Base-by-base conservation (phyloP, 2,329 filamentous ascomycete genomes). In the Didymosphaeria variabile region DNA sequence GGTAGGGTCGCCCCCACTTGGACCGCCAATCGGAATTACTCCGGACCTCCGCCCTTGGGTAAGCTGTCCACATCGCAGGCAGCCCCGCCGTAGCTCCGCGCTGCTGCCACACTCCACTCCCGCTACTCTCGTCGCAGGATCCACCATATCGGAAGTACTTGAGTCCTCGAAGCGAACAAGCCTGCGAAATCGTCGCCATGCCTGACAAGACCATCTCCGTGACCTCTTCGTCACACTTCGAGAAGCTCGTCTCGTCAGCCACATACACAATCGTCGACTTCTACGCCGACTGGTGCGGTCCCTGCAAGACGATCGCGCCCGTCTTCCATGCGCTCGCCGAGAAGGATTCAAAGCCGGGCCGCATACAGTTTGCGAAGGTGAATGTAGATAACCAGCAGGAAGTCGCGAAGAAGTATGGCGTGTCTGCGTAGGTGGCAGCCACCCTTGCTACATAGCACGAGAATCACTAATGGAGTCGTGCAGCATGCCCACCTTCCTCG, bases 231-330 rank as follows among this genome's bases (percentile, higher is more conserved):
- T 64, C 75, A 21, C 76, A 79, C 62, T 78, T 78, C 70, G 69
- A 71, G 32, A 73, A 68, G 42, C 71, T 79, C 31, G 68, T 79
- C 54, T 70, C 68, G 40, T 67, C 72, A 3, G 73, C 73, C 55
- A 76, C 75, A 29, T 78, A 76, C 64, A 79, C 82, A 57, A 77
- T 85, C 58, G 79, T 83, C 70, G 83, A 85, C 73, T 85, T 84
- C 79, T 84, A 82, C 71, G 83, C 83, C 15, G 82, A 82, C 64
- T 87, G 85, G 84, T 86, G 85, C 71, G 84, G 84, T 1, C 85
- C 85, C 31, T 87, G 85, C 79, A 85, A 85, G 69, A 78, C 81
- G 36, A 84, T 87, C 57, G 80, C 81, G 3, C 85, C 85, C 32
- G 76, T 72, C 0, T 82, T 86, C 70, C 81, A 82, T 57, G 76